phyloP scores from a whole-genome alignment of 2,329 filamentous ascomycete genomes.

The Fusarium domesticum region DNA sequence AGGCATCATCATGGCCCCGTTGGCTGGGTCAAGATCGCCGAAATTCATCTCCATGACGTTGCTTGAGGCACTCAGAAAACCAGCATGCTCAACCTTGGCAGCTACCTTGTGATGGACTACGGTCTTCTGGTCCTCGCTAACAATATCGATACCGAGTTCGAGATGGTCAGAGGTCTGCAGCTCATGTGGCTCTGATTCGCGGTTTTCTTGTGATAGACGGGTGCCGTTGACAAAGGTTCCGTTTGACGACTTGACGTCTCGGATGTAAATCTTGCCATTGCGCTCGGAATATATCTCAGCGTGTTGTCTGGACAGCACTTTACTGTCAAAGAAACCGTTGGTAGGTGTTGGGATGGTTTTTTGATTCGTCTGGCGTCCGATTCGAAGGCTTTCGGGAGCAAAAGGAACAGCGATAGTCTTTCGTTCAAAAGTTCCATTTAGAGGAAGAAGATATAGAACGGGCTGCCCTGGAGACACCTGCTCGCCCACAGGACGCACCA shows the following conservation, averaged over 20 bases:
- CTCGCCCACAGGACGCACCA: slow-evolving; percentile 63
- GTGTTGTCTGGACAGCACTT: slow-evolving; percentile 92
- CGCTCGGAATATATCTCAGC: slow-evolving; percentile 89
- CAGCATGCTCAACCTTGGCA: slow-evolving; percentile 93
- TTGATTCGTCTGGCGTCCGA: slow-evolving; percentile 94
- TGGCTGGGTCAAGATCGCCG: slow-evolving; percentile 82
- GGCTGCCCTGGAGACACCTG: slow-evolving; percentile 63
- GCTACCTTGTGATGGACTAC: slow-evolving; percentile 98
- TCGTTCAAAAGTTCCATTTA: slow-evolving; percentile 95
- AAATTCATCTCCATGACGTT: slow-evolving; percentile 88
- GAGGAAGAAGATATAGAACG: slow-evolving; percentile 79
- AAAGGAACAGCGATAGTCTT: slow-evolving; percentile 95
- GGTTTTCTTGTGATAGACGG: slow-evolving; percentile 86
- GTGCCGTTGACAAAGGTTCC: slow-evolving; percentile 96
- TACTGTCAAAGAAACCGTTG: slow-evolving; percentile 97
- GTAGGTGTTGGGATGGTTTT: slow-evolving; percentile 87
- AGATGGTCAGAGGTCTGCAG: slow-evolving; percentile 87
- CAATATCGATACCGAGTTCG: slow-evolving; percentile 96
- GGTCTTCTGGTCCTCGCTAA: slow-evolving; percentile 97
- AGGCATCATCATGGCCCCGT: slow-evolving; percentile 68
- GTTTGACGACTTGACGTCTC: slow-evolving; percentile 97
- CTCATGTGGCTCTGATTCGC: slow-evolving; percentile 94
- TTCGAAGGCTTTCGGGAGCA: slow-evolving; percentile 87
- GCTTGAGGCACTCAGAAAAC: slow-evolving; percentile 70
- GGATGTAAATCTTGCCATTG: slow-evolving; percentile 89